Conservation (phyloP, 208 protist genomes). For the Tetramitus jugosus region DNA sequence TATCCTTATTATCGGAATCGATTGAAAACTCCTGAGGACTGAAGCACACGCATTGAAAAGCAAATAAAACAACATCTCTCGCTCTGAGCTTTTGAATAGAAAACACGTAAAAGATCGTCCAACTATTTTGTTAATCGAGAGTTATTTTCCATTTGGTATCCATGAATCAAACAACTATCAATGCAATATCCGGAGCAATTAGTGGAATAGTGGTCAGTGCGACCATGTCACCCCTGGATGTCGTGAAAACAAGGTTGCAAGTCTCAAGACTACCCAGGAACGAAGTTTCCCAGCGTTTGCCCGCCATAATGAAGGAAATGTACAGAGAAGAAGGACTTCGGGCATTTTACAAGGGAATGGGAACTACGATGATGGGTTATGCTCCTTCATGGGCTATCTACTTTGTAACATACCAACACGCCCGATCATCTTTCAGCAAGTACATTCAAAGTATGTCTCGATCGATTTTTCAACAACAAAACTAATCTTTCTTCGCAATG, state of each 20-base stretch:
- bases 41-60: no score
- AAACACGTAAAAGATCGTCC: no score
- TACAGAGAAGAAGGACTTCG: slow-evolving; percentile 15
- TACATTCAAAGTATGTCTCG: not conserved
- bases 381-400: slow-evolving; percentile 49
- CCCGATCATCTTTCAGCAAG: slow-evolving; percentile 22
- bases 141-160: no score
- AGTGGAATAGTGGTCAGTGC: not conserved
- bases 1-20: no score
- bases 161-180: no score
- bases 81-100: no score
- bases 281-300: not conserved
- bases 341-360: slow-evolving; percentile 36
- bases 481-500: no score
- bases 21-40: no score
- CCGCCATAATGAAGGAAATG: slow-evolving; percentile 25
- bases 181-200: not conserved
- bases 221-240: slow-evolving; percentile 38
- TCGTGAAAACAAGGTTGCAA: slow-evolving; percentile 46
- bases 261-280: slow-evolving; percentile 13
- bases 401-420: slow-evolving; percentile 40
- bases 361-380: slow-evolving; percentile 37
- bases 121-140: no score
- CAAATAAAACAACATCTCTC: no score
- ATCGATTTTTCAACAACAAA: no score